Evolutionary conservation across 129 eudicot genomes (phyloP).

Genomic region (Sambucus nigra): DNA sequence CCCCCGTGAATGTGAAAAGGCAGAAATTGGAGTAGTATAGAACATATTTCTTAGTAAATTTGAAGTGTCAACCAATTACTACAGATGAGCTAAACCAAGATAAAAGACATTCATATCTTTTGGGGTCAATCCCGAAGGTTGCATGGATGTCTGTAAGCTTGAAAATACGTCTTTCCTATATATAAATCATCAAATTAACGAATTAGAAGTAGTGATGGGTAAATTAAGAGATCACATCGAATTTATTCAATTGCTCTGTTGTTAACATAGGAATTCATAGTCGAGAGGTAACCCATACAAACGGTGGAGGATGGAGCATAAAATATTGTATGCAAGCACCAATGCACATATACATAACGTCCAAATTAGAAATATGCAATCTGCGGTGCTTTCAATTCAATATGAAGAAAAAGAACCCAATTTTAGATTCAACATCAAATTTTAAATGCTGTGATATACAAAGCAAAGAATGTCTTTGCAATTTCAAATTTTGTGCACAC

Average conservation of each 20-base stretch:
- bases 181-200: constrained; percentile 29
- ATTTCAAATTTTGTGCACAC: background rate
- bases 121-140: constrained; percentile 40
- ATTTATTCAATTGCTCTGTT: background rate
- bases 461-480: background rate
- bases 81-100: constrained; percentile 22
- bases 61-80: constrained; percentile 12
- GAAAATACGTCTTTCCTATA: constrained; percentile 35
- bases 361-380: background rate
- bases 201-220: constrained; percentile 19
- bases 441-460: background rate
- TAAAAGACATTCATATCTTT: constrained; percentile 44
- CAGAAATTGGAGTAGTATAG: background rate
- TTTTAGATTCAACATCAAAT: background rate
- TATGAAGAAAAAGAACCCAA: background rate
- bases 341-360: background rate
- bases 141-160: constrained; percentile 45
- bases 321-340: constrained; percentile 4
- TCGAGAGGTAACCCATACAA: background rate
- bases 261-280: background rate
- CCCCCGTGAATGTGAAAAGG: constrained; percentile 33
- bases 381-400: background rate
- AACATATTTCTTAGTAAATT: background rate
- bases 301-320: background rate
- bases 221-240: background rate